Conservation (phyloP, 352 stramenopile species). For the Globisporangium rhizosaccharum region DNA sequence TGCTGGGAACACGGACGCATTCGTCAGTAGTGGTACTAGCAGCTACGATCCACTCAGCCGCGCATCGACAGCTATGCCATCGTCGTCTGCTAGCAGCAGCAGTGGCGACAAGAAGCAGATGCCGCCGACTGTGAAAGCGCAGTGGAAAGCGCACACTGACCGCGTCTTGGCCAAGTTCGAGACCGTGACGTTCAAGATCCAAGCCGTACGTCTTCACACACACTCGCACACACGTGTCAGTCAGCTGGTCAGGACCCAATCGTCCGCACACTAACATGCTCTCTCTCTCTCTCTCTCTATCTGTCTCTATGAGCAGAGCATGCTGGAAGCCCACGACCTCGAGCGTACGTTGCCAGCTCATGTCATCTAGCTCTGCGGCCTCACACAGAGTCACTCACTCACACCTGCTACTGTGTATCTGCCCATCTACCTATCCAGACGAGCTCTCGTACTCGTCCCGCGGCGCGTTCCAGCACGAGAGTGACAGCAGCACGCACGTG, state of each 20-base stretch:
- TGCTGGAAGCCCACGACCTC: slow-evolving; percentile 70
- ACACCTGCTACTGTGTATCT: neutral
- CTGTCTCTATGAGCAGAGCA: slow-evolving; percentile 23
- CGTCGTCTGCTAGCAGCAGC: neutral
- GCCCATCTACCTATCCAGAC: slow-evolving; percentile 10
- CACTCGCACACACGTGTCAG: too few species aligned
- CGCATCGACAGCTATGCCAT: neutral
- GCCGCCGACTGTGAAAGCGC: slow-evolving; percentile 38
- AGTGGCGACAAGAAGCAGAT: neutral
- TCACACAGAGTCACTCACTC: neutral
- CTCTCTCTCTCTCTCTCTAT: neutral
- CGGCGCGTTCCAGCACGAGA: slow-evolving; percentile 33
- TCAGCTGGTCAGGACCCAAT: neutral
- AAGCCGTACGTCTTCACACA: slow-evolving; percentile 32
- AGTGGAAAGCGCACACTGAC: slow-evolving; percentile 69
- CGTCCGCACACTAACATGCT: too few species aligned
- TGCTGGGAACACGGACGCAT: slow-evolving; percentile 4
- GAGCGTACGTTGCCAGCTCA: slow-evolving; percentile 30
- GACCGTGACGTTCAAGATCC: slow-evolving; percentile 69
- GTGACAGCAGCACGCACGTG: slow-evolving; percentile 31
- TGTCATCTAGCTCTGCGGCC: neutral
- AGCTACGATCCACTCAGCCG: too few species aligned
- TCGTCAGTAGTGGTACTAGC: neutral
- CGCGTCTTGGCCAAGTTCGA: slow-evolving; percentile 55
- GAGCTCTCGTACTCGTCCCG: slow-evolving; percentile 40